These are phyloP conservation scores for Phlyctochytrium arcticum DNA, from an alignment of 192 early-diverging fungal species.

Conservation along the genomic window DNA sequence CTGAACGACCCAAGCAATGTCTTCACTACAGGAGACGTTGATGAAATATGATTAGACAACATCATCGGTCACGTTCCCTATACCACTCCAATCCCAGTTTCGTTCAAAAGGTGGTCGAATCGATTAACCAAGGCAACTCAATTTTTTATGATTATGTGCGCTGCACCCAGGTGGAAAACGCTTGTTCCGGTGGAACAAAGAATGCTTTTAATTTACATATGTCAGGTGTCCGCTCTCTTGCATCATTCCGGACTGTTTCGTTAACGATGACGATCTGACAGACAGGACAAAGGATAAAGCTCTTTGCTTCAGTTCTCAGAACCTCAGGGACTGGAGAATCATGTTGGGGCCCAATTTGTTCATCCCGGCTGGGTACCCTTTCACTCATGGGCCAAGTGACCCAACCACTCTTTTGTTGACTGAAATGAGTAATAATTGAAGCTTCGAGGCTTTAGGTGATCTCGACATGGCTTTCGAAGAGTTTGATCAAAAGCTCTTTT, in stretches of 20 bases:
- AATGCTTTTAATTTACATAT: slow-evolving; percentile 15
- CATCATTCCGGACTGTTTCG: not conserved
- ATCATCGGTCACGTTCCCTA: not conserved
- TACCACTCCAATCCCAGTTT: not conserved
- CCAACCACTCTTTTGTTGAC: not conserved
- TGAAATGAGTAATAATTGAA: not conserved
- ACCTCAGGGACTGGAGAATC: not conserved
- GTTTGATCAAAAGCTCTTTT: not conserved
- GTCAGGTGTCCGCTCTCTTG: slow-evolving; percentile 1
- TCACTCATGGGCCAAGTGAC: not conserved
- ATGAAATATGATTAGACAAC: slow-evolving; percentile 5
- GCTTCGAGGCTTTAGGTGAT: slow-evolving; percentile 4
- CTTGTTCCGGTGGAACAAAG: not conserved
- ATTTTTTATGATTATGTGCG: slow-evolving; percentile 12
- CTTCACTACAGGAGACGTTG: not conserved
- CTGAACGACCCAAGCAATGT: slow-evolving; percentile 1
- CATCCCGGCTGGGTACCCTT: slow-evolving; percentile 3
- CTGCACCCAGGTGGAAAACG: not conserved
- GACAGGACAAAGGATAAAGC: slow-evolving; percentile 15
- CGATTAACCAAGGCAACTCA: not conserved
- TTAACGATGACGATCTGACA: not conserved
- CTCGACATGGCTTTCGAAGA: not conserved
- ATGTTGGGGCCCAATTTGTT: not conserved
- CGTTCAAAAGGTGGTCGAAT: not conserved
- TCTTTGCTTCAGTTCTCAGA: not conserved